Base-by-base conservation (phyloP, 2,329 filamentous ascomycete species). In the Colletotrichum sansevieriae region DNA sequence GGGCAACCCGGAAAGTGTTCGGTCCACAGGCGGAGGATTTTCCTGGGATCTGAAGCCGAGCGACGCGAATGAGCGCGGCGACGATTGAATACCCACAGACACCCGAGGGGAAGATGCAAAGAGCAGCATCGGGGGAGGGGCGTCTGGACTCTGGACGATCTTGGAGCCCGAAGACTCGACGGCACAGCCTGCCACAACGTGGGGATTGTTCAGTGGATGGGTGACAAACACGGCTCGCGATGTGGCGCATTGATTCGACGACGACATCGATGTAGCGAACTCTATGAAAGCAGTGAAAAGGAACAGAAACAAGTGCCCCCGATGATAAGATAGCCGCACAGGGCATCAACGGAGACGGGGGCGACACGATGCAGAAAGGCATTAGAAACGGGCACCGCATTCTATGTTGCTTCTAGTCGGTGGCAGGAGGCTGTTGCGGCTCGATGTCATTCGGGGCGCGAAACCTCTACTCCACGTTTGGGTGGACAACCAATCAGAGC, bases 401-500 rank as follows among this genome's bases (percentile, higher is more conserved):
- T 51, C 15, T 43, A 51, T 25, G 46, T 15, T 22, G n/a, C 49
- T 43, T 22, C 18, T 44, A 25, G 22, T 54, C 44, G 37, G 37
- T 25, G 22, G 52, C 51, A 41, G 57, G n/a, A 60, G 44, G 25
- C 52, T 54, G 56, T 65, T 22, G 58, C 64, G 60, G 39, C 61
- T 63, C 35, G 44, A 29, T 18, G n/a, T 49, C 29, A 65, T 52
- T 37, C 11, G 62, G 52, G 29, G 63, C 62, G 49, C 22, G 63
- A 49, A 49, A 35, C 39, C 22, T 62, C 25, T 54, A 37, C 43
- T 51, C n/a, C 55, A 60, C 46, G 41, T 39, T 47, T 57, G 18
- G n/a, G 11, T 12, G 51, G n/a, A 20, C 18, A 22, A 7, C 72
- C 72, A 74, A 72, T 74, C 68, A 73, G 58, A 52, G 22, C 12